These are phyloP conservation scores for Tetrahymena malaccensis DNA, from an alignment of 73 alveolate species.

Conservation along the genomic window DNA sequence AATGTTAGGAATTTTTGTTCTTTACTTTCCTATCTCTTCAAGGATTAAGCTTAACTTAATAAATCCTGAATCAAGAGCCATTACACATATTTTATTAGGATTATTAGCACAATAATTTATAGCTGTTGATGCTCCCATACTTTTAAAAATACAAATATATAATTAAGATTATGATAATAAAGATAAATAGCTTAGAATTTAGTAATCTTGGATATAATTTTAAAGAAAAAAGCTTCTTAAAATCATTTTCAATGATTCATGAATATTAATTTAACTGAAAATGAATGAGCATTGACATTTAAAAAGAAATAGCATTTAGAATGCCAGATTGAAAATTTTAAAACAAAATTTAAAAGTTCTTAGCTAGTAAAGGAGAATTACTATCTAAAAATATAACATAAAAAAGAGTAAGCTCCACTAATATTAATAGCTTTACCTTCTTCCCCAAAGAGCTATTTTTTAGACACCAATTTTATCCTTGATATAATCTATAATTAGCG, in stretches of 20 bases:
- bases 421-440: constrained; percentile 47
- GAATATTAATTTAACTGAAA: too few relatives aligned
- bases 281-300: too few relatives aligned
- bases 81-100: neutral
- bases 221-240: too few relatives aligned
- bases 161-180: neutral
- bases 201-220: too few relatives aligned
- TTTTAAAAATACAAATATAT: neutral
- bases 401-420: constrained; percentile 51
- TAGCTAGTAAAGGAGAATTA: constrained; percentile 46
- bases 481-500: constrained; percentile 44
- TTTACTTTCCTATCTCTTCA: constrained; percentile 46
- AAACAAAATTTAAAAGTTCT: neutral
- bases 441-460: constrained; percentile 66
- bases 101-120: neutral
- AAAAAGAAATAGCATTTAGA: too few relatives aligned
- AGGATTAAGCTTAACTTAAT: neutral
- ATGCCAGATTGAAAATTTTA: too few relatives aligned
- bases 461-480: constrained; percentile 39
- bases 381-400: constrained; percentile 47
- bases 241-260: too few relatives aligned
- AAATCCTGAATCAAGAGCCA: neutral
- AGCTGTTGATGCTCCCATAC: neutral
- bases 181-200: neutral
- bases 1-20: constrained; percentile 58